phyloP scores from a whole-genome alignment of 2,329 filamentous ascomycete species.

The Fusarium nematophilum region DNA sequence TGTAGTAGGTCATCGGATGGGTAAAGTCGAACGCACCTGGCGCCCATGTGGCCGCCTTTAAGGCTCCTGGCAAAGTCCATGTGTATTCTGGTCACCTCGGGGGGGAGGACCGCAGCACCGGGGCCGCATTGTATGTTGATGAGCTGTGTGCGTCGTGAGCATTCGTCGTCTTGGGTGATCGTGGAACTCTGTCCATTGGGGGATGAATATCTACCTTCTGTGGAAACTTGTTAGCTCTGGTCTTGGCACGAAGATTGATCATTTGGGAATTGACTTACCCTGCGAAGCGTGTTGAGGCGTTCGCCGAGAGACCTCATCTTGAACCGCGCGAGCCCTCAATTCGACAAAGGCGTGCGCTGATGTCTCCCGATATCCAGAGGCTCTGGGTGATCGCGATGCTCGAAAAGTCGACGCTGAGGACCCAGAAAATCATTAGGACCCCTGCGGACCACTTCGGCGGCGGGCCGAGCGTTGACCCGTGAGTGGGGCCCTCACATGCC shows the following conservation, averaged over 20 bases:
- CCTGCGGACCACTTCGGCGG: conserved; percentile 32
- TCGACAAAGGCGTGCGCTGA: conserved; percentile 30
- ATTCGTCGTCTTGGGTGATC: conserved; percentile 35
- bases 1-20: not conserved
- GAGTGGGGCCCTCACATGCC: conserved; percentile 24
- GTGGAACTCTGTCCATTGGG: too few relatives aligned
- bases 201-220: conserved; percentile 58
- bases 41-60: conserved; percentile 76
- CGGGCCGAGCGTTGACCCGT: conserved; percentile 45
- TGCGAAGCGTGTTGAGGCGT: conserved; percentile 79
- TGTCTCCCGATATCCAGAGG: conserved; percentile 22
- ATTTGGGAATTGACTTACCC: conserved; percentile 64
- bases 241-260: not conserved
- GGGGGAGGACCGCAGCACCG: conserved; percentile 83
- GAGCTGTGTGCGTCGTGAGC: conserved; percentile 63
- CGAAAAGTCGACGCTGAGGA: conserved; percentile 41
- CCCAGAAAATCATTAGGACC: conserved; percentile 45
- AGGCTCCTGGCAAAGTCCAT: conserved; percentile 75
- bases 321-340: conserved; percentile 29
- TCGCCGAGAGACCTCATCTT: conserved; percentile 64
- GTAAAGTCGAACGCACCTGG: conserved; percentile 65
- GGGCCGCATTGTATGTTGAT: conserved; percentile 81
- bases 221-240: conserved; percentile 33
- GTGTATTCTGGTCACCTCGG: conserved; percentile 79
- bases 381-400: conserved; percentile 32